Evolutionary conservation across 257 asterid genomes (phyloP), one percentile per base, ranked within the genome.

Genomic region (Verbascum thapsus): DNA sequence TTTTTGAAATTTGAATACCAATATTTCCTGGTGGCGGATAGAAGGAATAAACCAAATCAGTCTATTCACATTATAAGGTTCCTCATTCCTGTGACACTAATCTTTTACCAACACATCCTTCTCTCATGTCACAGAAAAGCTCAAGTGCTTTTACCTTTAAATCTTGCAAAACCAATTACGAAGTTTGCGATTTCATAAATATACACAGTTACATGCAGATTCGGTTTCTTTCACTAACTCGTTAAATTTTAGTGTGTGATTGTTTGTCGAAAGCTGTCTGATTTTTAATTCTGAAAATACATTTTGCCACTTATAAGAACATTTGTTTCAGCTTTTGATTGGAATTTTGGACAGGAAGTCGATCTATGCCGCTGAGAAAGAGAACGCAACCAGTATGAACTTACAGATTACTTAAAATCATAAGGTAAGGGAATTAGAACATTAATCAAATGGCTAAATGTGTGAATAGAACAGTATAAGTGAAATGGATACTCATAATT

Each of bases 281-380:
- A 38, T 30, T 34, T 41, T 56, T 13, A 9, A 17, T 6, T 11
- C 10, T 41, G 7, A 26, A 7, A 40, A 20, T 13, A 13, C n/a
- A 20, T 10, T 34, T 61, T 7, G 6, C 10, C 16, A 55, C 8
- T 15, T 10, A 4, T 47, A 44, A 22, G 5, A 38, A 30, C 19
- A 13, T 63, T 71, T 63, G 17, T 35, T 30, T 44, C 11, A 10
- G 42, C 39, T 39, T 32, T 70, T 49, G n/a, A 3, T 55, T 15
- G 32, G 22, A 63, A 71, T 15, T 20, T 51, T 17, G 61, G 19
- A 35, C 34, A 82, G 85, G 78, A 68, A 61, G 71, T 68, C 35
- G 50, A 61, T 76, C 81, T 51, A 74, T 62, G 55, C 62, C 78
- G 56, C 65, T 41, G 50, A 58, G 71, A 53, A 64, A 74, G 82